Conservation (phyloP, 2,329 filamentous ascomycete species). For the Fusarium sp. region DNA sequence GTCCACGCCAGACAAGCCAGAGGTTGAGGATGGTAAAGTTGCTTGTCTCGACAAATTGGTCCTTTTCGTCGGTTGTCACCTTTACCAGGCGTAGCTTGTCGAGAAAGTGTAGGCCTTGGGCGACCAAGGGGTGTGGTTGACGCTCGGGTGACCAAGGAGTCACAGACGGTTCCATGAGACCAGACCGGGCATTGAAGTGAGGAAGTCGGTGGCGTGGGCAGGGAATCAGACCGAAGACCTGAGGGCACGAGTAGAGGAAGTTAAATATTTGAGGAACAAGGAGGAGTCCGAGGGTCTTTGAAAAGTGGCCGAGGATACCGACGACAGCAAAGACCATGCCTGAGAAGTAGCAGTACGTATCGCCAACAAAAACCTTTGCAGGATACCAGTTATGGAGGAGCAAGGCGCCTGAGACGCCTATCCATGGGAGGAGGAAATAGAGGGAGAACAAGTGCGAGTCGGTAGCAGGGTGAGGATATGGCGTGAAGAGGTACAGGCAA, state of each 20-base stretch:
- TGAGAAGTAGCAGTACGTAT: slow-evolving; percentile 99
- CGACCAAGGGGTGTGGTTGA: slow-evolving; percentile 75
- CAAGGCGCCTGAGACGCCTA: slow-evolving; percentile 89
- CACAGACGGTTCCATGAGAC: slow-evolving; percentile 86
- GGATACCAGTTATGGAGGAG: slow-evolving; percentile 96
- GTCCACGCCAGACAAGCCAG: slow-evolving; percentile 95
- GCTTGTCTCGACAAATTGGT: slow-evolving; percentile 80
- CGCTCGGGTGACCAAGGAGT: slow-evolving; percentile 77
- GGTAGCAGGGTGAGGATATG: slow-evolving; percentile 90
- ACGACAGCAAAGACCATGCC: slow-evolving; percentile 99
- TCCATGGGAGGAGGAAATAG: slow-evolving; percentile 92
- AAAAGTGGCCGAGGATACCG: slow-evolving; percentile 96
- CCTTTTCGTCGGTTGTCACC: slow-evolving; percentile 74
- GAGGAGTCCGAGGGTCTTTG: slow-evolving; percentile 91
- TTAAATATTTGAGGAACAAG: slow-evolving; percentile 97
- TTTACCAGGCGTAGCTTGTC: slow-evolving; percentile 75
- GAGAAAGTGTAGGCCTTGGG: slow-evolving; percentile 73
- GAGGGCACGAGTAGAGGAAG: slow-evolving; percentile 92
- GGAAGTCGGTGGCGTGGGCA: slow-evolving; percentile 94
- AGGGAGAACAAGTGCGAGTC: slow-evolving; percentile 97
- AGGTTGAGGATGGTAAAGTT: slow-evolving; percentile 96
- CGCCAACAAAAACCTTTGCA: slow-evolving; percentile 93
- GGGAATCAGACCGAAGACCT: slow-evolving; percentile 89
- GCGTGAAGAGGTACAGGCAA: slow-evolving; percentile 83
- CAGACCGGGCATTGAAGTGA: slow-evolving; percentile 85